Base-by-base conservation (phyloP, 208 protist species). In the Trypanosoma brucei region DNA sequence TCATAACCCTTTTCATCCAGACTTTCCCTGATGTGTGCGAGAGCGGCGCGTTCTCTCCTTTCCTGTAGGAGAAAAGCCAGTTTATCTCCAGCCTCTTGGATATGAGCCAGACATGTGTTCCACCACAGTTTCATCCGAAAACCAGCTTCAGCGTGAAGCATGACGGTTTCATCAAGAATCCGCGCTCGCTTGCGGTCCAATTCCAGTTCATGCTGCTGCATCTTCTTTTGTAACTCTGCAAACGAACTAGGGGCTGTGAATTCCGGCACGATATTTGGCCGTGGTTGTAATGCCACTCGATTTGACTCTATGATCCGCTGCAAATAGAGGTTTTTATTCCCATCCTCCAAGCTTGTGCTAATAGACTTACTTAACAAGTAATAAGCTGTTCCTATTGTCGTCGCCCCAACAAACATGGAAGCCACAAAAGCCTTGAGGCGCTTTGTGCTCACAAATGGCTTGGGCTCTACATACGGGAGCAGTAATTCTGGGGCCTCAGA, bases 91-190 rank as follows among this genome's bases (percentile, higher is more conserved):
- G 86, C 85, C 40, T 68, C 45, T 64, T 95, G 85, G 13, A 95
- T 59, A 65, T 92, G 79, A 40, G 73, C 75, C 33, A 95, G 76
- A 34, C 63, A 83, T 33, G 72, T 58, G 68, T 95, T 95, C 86
- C 89, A 95, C 84, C 89, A 91, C 68, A 83, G 63, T 65, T 91
- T 92, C 33, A 84, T n/a, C 11, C 81, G 76, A 63, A 83, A 93
- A 35, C 83, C 62, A 30, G 77, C 65, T 56, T 95, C 89, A 14
- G 72, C 84, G 70, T 93, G 84, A 34, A 95, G 76, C 56, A 88
- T 79, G 48, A 78, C 80, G 36, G 76, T 83, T 9, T 69, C 51
- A 6, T 59, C 54, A 35, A 59, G 33, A 30, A 83, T 59, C 46
- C 82, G 56, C 31, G 65, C 69, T 48, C 79, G 68, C 56, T 87